Conservation (phyloP, 169 alveolate genomes). For the Plasmodium knowlesi region DNA sequence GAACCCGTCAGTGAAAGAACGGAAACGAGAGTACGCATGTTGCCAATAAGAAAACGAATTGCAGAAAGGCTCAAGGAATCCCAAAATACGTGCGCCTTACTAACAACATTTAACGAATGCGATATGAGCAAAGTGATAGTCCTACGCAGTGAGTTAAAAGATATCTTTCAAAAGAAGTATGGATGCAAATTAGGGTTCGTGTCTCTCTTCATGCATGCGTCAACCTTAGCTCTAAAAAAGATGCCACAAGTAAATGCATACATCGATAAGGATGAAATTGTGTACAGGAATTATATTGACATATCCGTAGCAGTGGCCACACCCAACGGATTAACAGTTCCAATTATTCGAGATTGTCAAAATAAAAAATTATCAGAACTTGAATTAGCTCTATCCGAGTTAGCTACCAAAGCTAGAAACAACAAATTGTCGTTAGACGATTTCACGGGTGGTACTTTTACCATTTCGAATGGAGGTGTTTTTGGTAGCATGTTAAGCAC, state of each 20-base stretch:
- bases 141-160: constrained; percentile 84
- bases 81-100: constrained; percentile 93
- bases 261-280: constrained; percentile 90
- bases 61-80: constrained; percentile 94
- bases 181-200: constrained; percentile 86
- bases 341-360: constrained; percentile 94
- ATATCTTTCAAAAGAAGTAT: constrained; percentile 80
- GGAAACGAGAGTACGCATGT: constrained; percentile 89
- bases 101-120: constrained; percentile 94
- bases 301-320: constrained; percentile 97
- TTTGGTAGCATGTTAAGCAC: constrained; percentile 97
- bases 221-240: constrained; percentile 85
- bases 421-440: constrained; percentile 93
- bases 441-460: constrained; percentile 97
- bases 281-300: constrained; percentile 93
- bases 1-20: constrained; percentile 79
- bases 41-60: constrained; percentile 92
- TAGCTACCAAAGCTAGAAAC: constrained; percentile 92
- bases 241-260: constrained; percentile 89
- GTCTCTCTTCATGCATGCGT: constrained; percentile 88
- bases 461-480: constrained; percentile 97
- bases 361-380: constrained; percentile 89
- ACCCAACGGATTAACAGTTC: constrained; percentile 96
- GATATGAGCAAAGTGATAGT: constrained; percentile 88
- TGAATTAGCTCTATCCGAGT: constrained; percentile 86